Conservation (phyloP, 2,329 filamentous ascomycete genomes). For the Onygenales sp. region DNA sequence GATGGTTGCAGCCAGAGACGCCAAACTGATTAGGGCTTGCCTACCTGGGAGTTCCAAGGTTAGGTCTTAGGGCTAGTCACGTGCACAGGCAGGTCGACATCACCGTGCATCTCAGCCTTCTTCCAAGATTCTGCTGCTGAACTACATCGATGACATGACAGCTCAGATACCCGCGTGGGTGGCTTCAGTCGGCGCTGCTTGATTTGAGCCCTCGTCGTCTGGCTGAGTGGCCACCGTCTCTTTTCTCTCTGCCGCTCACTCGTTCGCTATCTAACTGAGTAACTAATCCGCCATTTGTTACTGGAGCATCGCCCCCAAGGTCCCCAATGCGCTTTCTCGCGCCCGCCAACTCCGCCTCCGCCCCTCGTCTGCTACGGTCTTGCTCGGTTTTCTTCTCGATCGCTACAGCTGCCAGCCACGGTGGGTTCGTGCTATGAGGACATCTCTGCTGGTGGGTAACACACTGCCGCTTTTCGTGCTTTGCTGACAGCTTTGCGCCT, state of each 20-base stretch:
- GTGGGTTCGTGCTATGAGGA: background rate
- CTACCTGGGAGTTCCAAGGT: background rate
- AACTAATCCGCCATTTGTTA: background rate
- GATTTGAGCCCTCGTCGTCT: background rate
- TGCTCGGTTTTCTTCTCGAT: background rate
- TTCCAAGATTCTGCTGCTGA: background rate
- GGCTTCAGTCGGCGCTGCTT: background rate
- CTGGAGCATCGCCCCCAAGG: constrained; percentile 1
- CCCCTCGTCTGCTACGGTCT: background rate
- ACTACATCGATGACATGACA: background rate
- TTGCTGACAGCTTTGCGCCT: no score
- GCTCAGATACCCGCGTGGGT: background rate
- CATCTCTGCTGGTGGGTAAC: background rate
- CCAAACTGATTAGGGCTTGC: background rate
- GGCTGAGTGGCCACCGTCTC: background rate
- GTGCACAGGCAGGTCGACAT: background rate
- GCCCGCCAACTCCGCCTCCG: background rate
- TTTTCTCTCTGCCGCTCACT: background rate
- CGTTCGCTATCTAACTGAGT: no score
- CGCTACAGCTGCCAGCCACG: background rate
- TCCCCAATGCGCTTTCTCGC: constrained; percentile 2
- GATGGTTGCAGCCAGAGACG: background rate
- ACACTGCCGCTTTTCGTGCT: no score
- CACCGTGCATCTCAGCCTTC: background rate
- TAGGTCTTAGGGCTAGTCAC: background rate